Percentiles rank a stretch among this genome's conserved stretches.
phyloP scores from a whole-genome alignment of 768 basidiomycete species.

The Agaricus sinodeliciosus region DNA sequence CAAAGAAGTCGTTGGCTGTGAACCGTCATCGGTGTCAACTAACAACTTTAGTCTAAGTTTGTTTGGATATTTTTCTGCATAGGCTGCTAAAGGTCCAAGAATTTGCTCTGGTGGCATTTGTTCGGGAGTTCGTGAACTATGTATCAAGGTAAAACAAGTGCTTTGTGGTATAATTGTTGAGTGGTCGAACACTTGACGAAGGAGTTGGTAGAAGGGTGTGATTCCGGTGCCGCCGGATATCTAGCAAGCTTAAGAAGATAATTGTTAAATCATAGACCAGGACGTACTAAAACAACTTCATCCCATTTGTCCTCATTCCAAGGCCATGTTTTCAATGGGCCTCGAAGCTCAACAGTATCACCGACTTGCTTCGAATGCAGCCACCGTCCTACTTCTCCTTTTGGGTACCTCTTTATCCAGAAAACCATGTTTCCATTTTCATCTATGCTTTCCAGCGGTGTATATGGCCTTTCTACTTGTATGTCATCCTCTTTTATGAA shows the following conservation, averaged over 20 bases:
- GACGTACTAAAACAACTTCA: constrained; percentile 67
- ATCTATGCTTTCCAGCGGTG: constrained; percentile 70
- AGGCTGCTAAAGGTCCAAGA: constrained; percentile 42
- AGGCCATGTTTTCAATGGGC: constrained; percentile 66
- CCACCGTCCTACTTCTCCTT: constrained; percentile 82
- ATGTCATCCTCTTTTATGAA: constrained; percentile 85
- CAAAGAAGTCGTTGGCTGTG: constrained; percentile 14
- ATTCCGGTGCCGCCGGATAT: constrained; percentile 87
- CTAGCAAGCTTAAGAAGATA: constrained; percentile 27
- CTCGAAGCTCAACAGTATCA: constrained; percentile 68
- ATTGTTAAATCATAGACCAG: neutral
- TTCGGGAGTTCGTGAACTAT: constrained; percentile 52
- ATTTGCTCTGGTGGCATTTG: constrained; percentile 68
- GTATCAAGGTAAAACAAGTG: constrained; percentile 67
- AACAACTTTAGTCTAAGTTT: constrained; percentile 54
- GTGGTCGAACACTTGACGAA: constrained; percentile 45
- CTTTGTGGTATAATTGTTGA: constrained; percentile 18
- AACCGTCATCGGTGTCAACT: constrained; percentile 43
- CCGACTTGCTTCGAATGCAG: constrained; percentile 63
- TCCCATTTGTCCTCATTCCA: constrained; percentile 58
- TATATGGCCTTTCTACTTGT: constrained; percentile 83
- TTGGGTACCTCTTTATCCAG: constrained; percentile 77
- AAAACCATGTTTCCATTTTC: constrained; percentile 60
- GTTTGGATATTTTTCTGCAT: constrained; percentile 46
- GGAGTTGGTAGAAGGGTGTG: constrained; percentile 77